Evolutionary conservation across 352 stramenopile genomes (phyloP), one percentile per base, ranked within the genome.

Genomic region (Phytophthora kernoviae): DNA sequence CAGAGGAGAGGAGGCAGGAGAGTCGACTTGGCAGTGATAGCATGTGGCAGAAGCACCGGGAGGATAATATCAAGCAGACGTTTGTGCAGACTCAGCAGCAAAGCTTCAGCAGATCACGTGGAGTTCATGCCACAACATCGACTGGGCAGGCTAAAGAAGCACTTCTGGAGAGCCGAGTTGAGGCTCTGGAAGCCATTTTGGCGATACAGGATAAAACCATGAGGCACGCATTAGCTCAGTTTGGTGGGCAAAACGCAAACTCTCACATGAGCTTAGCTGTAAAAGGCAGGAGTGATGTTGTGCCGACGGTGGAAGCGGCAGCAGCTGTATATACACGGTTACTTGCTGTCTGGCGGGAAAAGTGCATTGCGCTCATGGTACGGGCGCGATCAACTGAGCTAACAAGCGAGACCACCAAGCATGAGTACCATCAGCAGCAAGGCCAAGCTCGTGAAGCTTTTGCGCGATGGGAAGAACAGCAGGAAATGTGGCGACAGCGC

Each of bases 331-430:
- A 62, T n/a, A 59, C 52, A 21, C 57, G 20, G 14, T 21, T 71
- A 7, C 32, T 71, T 12, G 32, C 63, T 30, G 40, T 34, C 46
- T 93, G 83, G 83, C 70, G 83, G n/a, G 53, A 73, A 41, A 90
- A 88, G 54, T 78, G 75, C 4, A 68, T 90, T 2, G 41, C 75
- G 2, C 50, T 91, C 1, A 77, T 91, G 68, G 81, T 93, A 9
- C 79, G 85, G 33, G 48, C 76, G 6, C 72, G 79, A 55, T 68
- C 60, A 12, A 55, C 51, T 15, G 68, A 90, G 33, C 57, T 90
- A 4, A 8, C 21, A 11, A 41, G 54, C 0, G 49, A 62, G 7
- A 47, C 68, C 18, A 39, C 41, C 12, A 49, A 39, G 5, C 40
- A 45, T n/a, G 45, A 54, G 15, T 48, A 62, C 5, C 44, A 52